A percentile compares a stretch with the other conserved stretches of the same genome.
Conservation (phyloP, 257 asterid species). For the Agastache rugosa region DNA sequence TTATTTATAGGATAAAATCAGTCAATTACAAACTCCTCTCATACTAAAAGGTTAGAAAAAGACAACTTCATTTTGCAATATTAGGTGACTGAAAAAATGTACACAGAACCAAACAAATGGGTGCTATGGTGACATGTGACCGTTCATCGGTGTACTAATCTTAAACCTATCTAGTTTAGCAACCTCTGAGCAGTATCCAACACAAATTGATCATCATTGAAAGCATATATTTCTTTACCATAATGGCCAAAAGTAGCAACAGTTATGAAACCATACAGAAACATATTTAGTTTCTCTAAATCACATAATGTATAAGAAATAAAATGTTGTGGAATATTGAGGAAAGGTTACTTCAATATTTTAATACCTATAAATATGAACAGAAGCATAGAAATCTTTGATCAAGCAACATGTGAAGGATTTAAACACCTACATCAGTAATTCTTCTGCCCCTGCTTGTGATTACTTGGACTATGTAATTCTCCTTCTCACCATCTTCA, state of each 20-base stretch:
- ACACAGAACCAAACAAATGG: background rate
- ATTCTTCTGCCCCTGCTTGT: constrained; percentile 63
- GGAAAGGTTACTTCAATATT: constrained; percentile 3
- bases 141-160: background rate
- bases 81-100: background rate
- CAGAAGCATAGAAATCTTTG: constrained; percentile 20
- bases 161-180: constrained; percentile 5
- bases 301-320: constrained; percentile 15
- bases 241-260: constrained; percentile 9
- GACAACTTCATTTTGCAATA: constrained; percentile 14
- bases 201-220: constrained; percentile 14
- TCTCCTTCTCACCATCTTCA: constrained; percentile 73
- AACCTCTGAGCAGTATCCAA: constrained; percentile 16
- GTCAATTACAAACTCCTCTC: background rate
- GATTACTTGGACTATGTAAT: constrained; percentile 76
- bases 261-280: background rate
- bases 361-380: background rate
- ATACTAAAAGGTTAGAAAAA: background rate
- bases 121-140: background rate
- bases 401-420: constrained; percentile 20
- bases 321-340: background rate
- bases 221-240: background rate
- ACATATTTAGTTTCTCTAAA: background rate
- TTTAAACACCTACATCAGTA: constrained; percentile 57
- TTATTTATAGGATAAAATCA: background rate